Evolutionary conservation across 2,329 filamentous ascomycete genomes (phyloP).

Genomic region (Teratosphaeria zuluensis): DNA sequence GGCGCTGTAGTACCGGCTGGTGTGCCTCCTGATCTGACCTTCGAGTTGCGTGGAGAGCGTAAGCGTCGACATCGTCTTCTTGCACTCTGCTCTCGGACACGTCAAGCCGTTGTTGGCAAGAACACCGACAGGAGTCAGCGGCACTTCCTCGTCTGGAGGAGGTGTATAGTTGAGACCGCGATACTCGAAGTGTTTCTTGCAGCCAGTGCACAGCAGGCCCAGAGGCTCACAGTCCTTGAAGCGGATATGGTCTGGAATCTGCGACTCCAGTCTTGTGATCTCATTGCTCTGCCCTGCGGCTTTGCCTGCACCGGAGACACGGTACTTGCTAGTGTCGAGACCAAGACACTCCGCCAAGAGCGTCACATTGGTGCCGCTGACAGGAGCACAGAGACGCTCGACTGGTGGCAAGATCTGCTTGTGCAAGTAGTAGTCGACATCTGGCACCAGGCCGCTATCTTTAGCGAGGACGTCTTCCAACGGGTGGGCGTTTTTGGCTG

Average conservation of each 20-base stretch:
- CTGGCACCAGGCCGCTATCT: conserved; percentile 66
- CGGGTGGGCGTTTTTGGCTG: conserved; percentile 82
- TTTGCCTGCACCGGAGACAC: conserved; percentile 49
- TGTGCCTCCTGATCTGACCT: conserved; percentile 66
- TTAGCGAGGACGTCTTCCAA: conserved; percentile 74
- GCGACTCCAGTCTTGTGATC: conserved; percentile 85
- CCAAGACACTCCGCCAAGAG: conserved; percentile 89
- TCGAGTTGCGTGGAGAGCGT: conserved; percentile 82
- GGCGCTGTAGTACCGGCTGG: conserved; percentile 80
- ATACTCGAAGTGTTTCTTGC: conserved; percentile 63
- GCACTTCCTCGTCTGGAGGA: conserved; percentile 16
- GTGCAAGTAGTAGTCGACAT: conserved; percentile 95
- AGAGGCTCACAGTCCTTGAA: conserved; percentile 75
- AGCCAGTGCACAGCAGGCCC: conserved; percentile 68
- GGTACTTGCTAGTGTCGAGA: conserved; percentile 80
- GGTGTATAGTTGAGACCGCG: conserved; percentile 55
- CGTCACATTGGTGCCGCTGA: conserved; percentile 80
- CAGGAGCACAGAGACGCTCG: conserved; percentile 93
- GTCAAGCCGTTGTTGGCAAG: conserved; percentile 65
- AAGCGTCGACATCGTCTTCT: conserved; percentile 55
- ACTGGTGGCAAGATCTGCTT: conserved; percentile 98
- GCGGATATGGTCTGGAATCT: conserved; percentile 82
- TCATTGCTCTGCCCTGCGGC: conserved; percentile 50
- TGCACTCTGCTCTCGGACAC: conserved; percentile 58
- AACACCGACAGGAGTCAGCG: conserved; percentile 38